Evolutionary conservation across 2,329 filamentous ascomycete genomes (phyloP), one percentile per base, ranked within the genome.

Genomic region (Penicillium brevicompactum): DNA sequence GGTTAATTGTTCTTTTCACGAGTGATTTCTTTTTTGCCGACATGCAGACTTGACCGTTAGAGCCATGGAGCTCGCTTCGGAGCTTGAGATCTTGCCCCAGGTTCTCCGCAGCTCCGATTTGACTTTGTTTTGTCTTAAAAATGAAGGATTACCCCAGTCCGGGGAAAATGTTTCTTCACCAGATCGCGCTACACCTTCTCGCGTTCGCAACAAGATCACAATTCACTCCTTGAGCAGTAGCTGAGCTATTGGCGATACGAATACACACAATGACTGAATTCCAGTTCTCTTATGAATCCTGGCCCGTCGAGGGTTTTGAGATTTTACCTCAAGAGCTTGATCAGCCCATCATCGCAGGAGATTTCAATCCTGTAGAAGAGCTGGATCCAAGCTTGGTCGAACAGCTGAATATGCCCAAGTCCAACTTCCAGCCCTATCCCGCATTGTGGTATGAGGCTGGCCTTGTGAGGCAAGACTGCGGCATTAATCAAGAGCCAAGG

Each of bases 391-490:
- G n/a, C 24, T 46, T 34, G 52, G 8, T 37, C 2, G 34, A 37
- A 13, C 34, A 37, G 34, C n/a, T 37, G 2, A 37, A 37, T n/a
- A n/a, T 37, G 34, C 34, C 22, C 8, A 7, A 51, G 14, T 31
- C 40, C 5, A 41, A 34, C 34, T 32, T 37, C 11, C 49, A 53
- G 16, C 49, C 53, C 47, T 56, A 56, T 27, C 53, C 53, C 0
- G 43, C 52, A n/a, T 31, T 42, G 14, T 56, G 50, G 49, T 56
- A 53, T 40, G 54, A 53, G 1, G 50, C 49, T 16, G 54, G 54
- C 21, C 32, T 56, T 11, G 54, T 53, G 8, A 45, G 45, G 45
- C 32, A 46, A 14, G 32, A 46, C 11, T 31, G 46, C 13, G 38
- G 8, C 13, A 49, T 38, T 21, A 45, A 24, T 46, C 3, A 9